Base-by-base conservation (phyloP, 192 early-diverging fungal species). In the Umbelopsis isabellina region DNA sequence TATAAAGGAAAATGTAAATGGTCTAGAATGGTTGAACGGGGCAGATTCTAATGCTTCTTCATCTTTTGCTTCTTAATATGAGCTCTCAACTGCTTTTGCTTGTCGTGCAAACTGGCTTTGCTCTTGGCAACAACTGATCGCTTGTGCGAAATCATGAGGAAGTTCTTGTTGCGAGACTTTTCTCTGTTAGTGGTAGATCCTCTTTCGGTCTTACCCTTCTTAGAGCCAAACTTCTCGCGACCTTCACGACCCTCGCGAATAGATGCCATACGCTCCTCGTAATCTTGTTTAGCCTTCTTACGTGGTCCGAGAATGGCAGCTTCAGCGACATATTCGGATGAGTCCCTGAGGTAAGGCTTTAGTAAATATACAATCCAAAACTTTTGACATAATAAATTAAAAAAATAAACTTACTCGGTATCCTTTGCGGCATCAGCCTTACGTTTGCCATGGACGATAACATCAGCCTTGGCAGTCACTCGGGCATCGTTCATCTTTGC, bases 61-160 rank as follows among this genome's bases (percentile, higher is more conserved):
- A 79, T 79, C 75, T 88, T 88, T 75, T 88, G 87, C 76, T 86
- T 88, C 64, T 83, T 83, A 67, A 88, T 88, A 73, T 87, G 88
- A 0, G 82, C 85, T 55, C 87, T 75, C 21, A 88, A 67, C 64
- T 73, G 71, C 71, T 83, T 80, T 67, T 90, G 91, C 80, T 93
- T 95, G 30, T 95, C 90, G 35, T 85, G 79, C 74, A 93, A 80
- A 75, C 89, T 91, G 64, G 86, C 83, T 79, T 87, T 92, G 68
- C 87, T 84, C 83, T 94, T 95, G 37, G 76, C 75, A 33, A 88
- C 76, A 33, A 95, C 89, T 51, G 87, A 84, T 50, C 88, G 84
- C 86, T 98, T 98, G 83, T 99, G 97, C 22, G 93, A 85, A 70
- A 98, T 86, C 98, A 99, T 99, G 82, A 89, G 89, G 76, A 91